Evolutionary conservation across 352 stramenopile genomes (phyloP).

Genomic region (Globisporangium yorkense): DNA sequence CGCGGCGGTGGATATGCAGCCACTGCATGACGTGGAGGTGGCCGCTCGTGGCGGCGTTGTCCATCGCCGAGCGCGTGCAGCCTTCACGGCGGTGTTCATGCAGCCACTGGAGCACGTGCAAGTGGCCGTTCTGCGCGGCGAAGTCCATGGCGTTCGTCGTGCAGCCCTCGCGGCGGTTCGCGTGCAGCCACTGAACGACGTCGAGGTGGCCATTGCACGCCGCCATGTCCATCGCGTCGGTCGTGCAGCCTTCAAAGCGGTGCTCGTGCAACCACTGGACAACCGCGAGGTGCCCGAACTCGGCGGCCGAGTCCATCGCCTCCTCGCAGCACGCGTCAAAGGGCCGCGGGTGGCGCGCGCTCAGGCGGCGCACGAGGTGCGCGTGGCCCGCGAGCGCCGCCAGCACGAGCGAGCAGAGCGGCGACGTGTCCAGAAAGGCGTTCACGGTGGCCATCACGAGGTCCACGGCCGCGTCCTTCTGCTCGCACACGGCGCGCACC

Average conservation of each 20-base stretch:
- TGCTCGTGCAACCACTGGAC: slow-evolving; percentile 29
- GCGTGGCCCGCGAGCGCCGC: slow-evolving; percentile 45
- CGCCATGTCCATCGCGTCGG: slow-evolving; percentile 31
- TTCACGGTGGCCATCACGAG: slow-evolving; percentile 47
- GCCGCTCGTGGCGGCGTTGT: slow-evolving; percentile 31
- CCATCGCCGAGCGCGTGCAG: slow-evolving; percentile 33
- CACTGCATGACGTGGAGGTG: slow-evolving; percentile 36
- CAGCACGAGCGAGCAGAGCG: slow-evolving; percentile 41
- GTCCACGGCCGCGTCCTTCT: slow-evolving; percentile 31
- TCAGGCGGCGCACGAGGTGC: slow-evolving; percentile 52
- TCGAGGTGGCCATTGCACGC: slow-evolving; percentile 21
- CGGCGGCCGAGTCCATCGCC: slow-evolving; percentile 29
- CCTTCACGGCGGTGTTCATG: slow-evolving; percentile 27
- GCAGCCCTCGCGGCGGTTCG: slow-evolving; percentile 22
- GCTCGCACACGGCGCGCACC: slow-evolving; percentile 41
- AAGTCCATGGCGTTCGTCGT: slow-evolving; percentile 23
- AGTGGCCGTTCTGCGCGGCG: slow-evolving; percentile 22
- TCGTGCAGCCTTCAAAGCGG: slow-evolving; percentile 24
- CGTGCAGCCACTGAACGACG: slow-evolving; percentile 29
- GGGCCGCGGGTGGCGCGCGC: slow-evolving; percentile 20
- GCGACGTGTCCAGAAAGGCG: slow-evolving; percentile 47
- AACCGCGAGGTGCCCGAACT: slow-evolving; percentile 19
- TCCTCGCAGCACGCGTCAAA: slow-evolving; percentile 20
- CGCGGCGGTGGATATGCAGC: slow-evolving; percentile 40
- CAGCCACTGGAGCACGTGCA: slow-evolving; percentile 27